Base-by-base conservation (phyloP, 129 eudicot species). In the Kitagawia praeruptora region DNA sequence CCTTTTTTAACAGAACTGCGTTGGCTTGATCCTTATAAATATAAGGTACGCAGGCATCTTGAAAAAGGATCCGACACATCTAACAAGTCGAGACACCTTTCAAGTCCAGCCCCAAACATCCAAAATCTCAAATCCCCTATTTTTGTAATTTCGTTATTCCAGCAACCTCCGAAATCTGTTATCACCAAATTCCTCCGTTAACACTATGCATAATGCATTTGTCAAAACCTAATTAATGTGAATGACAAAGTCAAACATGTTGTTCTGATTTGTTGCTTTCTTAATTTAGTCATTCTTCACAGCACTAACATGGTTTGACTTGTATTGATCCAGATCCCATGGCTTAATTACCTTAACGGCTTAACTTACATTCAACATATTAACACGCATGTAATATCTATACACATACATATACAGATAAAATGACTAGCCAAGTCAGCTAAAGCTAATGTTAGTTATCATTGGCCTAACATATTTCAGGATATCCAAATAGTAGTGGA, bases 261-360 rank as follows among this genome's bases (percentile, higher is more conserved):
- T 6, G n/a, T 34, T 70, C 25, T 70, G 45, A 34, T 37, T 6
- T 70, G 75, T 70, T 38, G 75, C 46, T 70, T 70, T 70, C 75
- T 70, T n/a, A n/a, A n/a, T n/a, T 70, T 37, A 70, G 13, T 70
- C 42, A 19, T 38, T 70, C 75, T 38, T 70, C 8, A 15, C 0
- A 16, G 75, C 75, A 70, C 75, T 70, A 70, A 70, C 13, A 70
- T 70, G 45, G 75, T 70, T 70, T 70, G 45, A 70, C 75, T 70
- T 37, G 42, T 11, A 28, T 15, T 31, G 12, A 69, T 34, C 42
- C 44, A 37, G 74, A 69, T 69, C 23, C 25, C 74, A 67, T 34
- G 74, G 67, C 67, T 54, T 6, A 21, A 5, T 40, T 42, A 19
- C 66, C 13, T 56, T 23, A n/a, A n/a, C n/a, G n/a, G n/a, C n/a